phyloP scores from a whole-genome alignment of 2,329 filamentous ascomycete genomes.

The Neofusicoccum laricinum region DNA sequence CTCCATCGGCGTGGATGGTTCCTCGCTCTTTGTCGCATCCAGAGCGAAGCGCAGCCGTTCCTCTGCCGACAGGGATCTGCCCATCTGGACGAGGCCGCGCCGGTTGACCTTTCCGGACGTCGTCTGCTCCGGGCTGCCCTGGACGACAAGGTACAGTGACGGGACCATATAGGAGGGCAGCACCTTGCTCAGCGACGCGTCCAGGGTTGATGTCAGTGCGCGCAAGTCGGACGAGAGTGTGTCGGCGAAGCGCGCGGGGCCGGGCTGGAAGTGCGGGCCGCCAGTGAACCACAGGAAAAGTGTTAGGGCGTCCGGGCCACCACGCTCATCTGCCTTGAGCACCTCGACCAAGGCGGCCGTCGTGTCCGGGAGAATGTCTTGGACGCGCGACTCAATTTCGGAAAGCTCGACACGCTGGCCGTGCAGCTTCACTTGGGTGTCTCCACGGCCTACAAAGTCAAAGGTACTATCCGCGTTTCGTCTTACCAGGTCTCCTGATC shows the following conservation, averaged over 20 bases:
- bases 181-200: neutral
- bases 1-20: neutral
- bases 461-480: constrained; percentile 24
- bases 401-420: constrained; percentile 37
- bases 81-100: constrained; percentile 16
- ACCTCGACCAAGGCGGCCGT: neutral
- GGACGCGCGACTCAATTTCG: constrained; percentile 29
- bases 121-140: neutral
- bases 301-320: neutral
- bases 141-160: constrained; percentile 13
- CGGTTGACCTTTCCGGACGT: constrained; percentile 38
- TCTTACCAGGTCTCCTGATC: constrained; percentile 8
- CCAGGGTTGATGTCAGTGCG: neutral
- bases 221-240: neutral
- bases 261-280: neutral
- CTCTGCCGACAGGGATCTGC: neutral
- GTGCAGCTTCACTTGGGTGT: constrained; percentile 24
- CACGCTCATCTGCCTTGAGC: neutral
- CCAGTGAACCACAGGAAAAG: neutral
- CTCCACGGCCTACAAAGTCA: constrained; percentile 6
- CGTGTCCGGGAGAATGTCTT: neutral
- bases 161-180: neutral
- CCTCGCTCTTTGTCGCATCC: neutral
- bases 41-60: neutral
- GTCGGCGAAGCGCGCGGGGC: neutral